These are phyloP conservation scores for Gymnopilus junonius DNA, from an alignment of 768 basidiomycete genomes.

Conservation along the genomic window DNA sequence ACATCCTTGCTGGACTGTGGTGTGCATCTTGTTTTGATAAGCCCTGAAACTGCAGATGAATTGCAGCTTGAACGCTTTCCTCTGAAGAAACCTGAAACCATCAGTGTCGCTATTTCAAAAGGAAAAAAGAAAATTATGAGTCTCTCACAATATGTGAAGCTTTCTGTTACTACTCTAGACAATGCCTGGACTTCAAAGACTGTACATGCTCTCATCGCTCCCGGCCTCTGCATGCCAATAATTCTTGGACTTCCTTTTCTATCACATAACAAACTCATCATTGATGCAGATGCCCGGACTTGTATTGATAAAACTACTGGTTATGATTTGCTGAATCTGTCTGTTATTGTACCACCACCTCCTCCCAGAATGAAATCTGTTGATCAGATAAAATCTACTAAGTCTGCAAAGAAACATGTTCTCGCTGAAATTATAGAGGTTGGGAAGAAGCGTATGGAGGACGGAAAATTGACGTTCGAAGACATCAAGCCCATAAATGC, in stretches of 20 bases:
- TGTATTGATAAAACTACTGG: constrained; percentile 15
- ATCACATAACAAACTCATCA: constrained; percentile 34
- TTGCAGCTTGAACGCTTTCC: constrained; percentile 6
- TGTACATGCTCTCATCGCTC: no score
- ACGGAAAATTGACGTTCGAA: neutral
- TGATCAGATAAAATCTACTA: neutral
- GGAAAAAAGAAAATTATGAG: neutral
- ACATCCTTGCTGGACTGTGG: constrained; percentile 3
- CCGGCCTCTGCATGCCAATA: constrained; percentile 28
- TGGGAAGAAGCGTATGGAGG: neutral
- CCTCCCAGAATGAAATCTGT: neutral
- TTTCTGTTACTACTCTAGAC: no score
- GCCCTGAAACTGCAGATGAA: constrained; percentile 19
- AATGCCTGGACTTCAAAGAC: no score
- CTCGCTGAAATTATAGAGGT: neutral
- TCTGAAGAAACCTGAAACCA: neutral
- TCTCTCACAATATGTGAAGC: constrained; percentile 18
- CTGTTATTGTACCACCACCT: no score
- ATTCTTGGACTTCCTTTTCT: constrained; percentile 40
- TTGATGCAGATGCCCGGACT: constrained; percentile 27
- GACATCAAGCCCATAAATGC: neutral
- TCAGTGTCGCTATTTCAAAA: constrained; percentile 9
- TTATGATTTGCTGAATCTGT: constrained; percentile 12
- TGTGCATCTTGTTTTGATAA: constrained; percentile 31
- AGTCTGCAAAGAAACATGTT: neutral